Evolutionary conservation across 2,329 filamentous ascomycete genomes (phyloP), one percentile per base, ranked within the genome.

Genomic region (Aquanectria penicillioides): DNA sequence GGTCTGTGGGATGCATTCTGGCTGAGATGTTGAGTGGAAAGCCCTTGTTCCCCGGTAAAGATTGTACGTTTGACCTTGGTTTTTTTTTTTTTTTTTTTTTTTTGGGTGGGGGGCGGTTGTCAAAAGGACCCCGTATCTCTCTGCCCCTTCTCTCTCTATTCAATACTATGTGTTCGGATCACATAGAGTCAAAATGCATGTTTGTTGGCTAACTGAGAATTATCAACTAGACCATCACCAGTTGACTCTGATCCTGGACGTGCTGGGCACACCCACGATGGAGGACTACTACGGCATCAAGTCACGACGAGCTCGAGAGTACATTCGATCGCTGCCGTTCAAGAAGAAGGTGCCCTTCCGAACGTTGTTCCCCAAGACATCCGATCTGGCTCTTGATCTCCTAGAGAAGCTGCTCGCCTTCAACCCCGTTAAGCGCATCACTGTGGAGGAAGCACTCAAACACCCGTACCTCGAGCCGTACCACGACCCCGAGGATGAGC

Each of bases 261-360:
- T 99, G 48, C 90, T 99, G 59, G 95, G 95, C 65, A 99, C 95
- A 3, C 95, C 95, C 3, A 99, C 95, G 11, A 99, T 99, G 95
- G 95, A 99, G 77, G 95, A 99, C 76, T 99, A 99, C 85, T 99
- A 99, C 72, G 95, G 95, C 66, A 99, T 99, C 86, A 99, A 99
- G 82, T 98, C 95, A 51, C 91, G 95, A 66, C 92, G 95, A 72
- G 95, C 95, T 47, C 88, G 95, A 65, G 95, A 99, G 80, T 99
- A 99, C 81, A 99, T 99, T 74, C 93, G 95, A 62, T 97, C 94
- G 51, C 86, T 98, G 41, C 94, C 95, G 15, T 98, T 98, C 84
- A 98, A 98, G 88, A 98, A 98, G 89, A 98, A 98, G 88, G 96
- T 98, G 43, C 94, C 95, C 0, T 95, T 97, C 87, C 92, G 95